Evolutionary conservation across 257 asterid genomes (phyloP).

Genomic region (Ilex asprella): DNA sequence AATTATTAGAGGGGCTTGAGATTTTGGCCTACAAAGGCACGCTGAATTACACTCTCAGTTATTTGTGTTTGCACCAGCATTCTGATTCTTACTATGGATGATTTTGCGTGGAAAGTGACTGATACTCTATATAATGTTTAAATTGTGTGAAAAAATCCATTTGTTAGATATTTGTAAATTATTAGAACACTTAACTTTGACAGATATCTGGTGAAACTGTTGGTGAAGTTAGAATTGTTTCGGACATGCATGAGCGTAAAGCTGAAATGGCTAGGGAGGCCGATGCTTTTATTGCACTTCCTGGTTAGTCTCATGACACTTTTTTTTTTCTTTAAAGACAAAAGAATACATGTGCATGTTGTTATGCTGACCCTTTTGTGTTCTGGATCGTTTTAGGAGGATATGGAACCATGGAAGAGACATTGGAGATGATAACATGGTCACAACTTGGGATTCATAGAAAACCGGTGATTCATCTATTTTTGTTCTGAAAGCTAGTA

Average conservation of each 20-base stretch:
- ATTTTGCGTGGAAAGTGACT: neutral
- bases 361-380: conserved; percentile 1
- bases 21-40: neutral
- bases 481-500: neutral
- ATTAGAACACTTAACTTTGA: neutral
- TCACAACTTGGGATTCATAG: conserved; percentile 94
- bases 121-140: neutral
- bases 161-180: neutral
- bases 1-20: neutral
- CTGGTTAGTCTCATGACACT: conserved; percentile 41
- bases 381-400: conserved; percentile 53
- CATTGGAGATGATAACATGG: conserved; percentile 97
- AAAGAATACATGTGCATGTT: neutral
- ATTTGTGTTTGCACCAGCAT: neutral
- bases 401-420: conserved; percentile 97
- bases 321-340: neutral
- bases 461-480: conserved; percentile 59
- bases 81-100: neutral
- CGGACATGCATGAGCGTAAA: conserved; percentile 98
- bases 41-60: neutral
- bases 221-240: conserved; percentile 84
- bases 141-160: neutral
- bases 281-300: conserved; percentile 96
- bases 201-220: conserved; percentile 94
- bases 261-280: conserved; percentile 92